Base-by-base conservation (phyloP, 495 filamentous ascomycete genomes). In the Cryomyces minteri region DNA sequence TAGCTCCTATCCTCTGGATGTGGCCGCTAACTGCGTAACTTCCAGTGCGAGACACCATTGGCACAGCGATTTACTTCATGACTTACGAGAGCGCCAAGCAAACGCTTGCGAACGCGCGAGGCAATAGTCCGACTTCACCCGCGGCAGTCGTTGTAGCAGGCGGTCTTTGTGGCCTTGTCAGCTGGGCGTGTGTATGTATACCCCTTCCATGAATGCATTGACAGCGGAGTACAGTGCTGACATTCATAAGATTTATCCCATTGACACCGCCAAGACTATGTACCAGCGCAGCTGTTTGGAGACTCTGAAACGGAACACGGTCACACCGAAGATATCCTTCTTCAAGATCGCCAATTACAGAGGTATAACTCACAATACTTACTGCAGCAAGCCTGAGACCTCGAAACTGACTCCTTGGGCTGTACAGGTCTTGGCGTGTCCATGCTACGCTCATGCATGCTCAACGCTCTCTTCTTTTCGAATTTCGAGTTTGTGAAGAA, bases 51-150 rank as follows among this genome's bases (percentile, higher is more conserved):
- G 88, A 95, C 57, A 90, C 84, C 0, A 69, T 94, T 41, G 88
- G 88, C 28, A 90, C 88, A 3, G 84, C 72, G 3, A 78, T 93
- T 45, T 95, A 94, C 59, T 95, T 95, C 55, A 77, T 79, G 46
- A 82, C 86, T 49, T 95, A 95, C 57, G 88, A 95, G 57, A 84
- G 79, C 50, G 76, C 77, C 46, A 94, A 95, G 62, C 83, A 94
- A 59, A 55, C 90, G 38, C 73, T 88, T 37, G 77, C 79, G 31
- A 86, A 82, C 18, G 73, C 79, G 43, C 71, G 76, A 32, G 80
- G 79, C 41, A 73, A 72, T 46, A 74, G 76, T 44, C 76, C 80
- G 14, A 80, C 79, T 25, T 77, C 81, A 43, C 80, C 82, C 5
- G 55, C 81, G 40, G 79, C 82, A 10, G 81, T 87, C 30, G 67